Evolutionary conservation across 352 stramenopile genomes (phyloP).

Genomic region (Phytophthora palmivora): DNA sequence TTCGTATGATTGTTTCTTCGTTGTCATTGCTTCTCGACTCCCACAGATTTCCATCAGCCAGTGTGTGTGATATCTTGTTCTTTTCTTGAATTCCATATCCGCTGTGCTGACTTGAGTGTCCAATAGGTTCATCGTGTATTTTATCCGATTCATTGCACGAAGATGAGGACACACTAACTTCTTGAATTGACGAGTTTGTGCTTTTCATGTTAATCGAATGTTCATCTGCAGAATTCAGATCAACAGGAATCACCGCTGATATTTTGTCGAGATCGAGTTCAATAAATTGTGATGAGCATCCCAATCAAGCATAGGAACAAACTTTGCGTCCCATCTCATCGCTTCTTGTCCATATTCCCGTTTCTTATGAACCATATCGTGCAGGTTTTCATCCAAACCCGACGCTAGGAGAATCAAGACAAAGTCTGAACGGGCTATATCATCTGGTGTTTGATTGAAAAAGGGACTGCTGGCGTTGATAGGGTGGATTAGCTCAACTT

Average conservation of each 20-base stretch:
- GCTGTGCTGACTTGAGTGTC: not conserved
- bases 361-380: slow-evolving; percentile 66
- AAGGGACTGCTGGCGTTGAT: slow-evolving; percentile 57
- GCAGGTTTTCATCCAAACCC: slow-evolving; percentile 64
- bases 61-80: slow-evolving; percentile 4
- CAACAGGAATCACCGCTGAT: slow-evolving; percentile 33
- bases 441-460: slow-evolving; percentile 38
- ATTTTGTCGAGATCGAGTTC: slow-evolving; percentile 59
- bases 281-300: slow-evolving; percentile 33
- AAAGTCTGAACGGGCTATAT: slow-evolving; percentile 55
- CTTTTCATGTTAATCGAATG: slow-evolving; percentile 4
- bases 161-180: not conserved
- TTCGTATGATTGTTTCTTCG: slow-evolving; percentile 7
- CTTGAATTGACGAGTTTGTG: not conserved
- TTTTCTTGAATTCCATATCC: not conserved
- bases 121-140: not conserved
- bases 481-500: slow-evolving; percentile 58
- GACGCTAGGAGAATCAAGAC: slow-evolving; percentile 62
- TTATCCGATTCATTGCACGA: not conserved
- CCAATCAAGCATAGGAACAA: slow-evolving; percentile 51
- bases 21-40: slow-evolving; percentile 16
- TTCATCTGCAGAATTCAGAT: slow-evolving; percentile 9
- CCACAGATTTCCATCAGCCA: slow-evolving; percentile 10
- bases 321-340: slow-evolving; percentile 55
- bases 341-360: slow-evolving; percentile 50